Evolutionary conservation across 441 rosid genomes (phyloP), one percentile per base, ranked within the genome.

Genomic region (Croton setiger): DNA sequence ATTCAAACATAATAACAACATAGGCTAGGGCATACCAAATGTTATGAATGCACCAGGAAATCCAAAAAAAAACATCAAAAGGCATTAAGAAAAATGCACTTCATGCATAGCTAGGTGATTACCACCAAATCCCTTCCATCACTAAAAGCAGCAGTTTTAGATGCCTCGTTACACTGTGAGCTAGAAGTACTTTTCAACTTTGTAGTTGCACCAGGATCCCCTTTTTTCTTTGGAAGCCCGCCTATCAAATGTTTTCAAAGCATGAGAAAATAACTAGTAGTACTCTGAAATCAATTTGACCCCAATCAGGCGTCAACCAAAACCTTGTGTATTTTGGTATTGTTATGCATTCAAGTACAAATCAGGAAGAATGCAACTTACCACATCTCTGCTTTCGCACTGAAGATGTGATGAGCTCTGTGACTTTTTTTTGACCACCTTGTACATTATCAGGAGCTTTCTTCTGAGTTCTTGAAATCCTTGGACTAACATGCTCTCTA

Each of bases 381-480:
- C 87, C 81, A 60, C 66, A 64, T 76, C 63, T 85, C 72, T 80
- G 89, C 80, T 86, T 87, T 73, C 92, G 84, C 17, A 76, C 80
- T 1, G 96, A 89, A 61, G 96, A 89, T 31, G 93, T 80, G 64
- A 89, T 87, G 61, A 89, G 67, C 73, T 84, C 90, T 1, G 80
- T 43, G n/a, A 69, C 86, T 78, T 81, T 86, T 81, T 81, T 86
- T 60, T 78, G 82, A 9, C 77, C 76, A 63, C 69, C 76, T 70
- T 83, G 82, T 14, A 73, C 83, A 72, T 78, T 85, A 66, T 87
- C 96, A 54, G 82, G 61, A 56, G 41, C 73, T 72, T 74, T 83
- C 80, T 80, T 87, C 66, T 78, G 85, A 75, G 83, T 60, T 79
- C 86, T 86, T 52, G 84, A 77, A 73, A 78, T 75, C 76, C 77